These are phyloP conservation scores for Plasmodium vivax DNA, from an alignment of 169 alveolate species.

Conservation along the genomic window DNA sequence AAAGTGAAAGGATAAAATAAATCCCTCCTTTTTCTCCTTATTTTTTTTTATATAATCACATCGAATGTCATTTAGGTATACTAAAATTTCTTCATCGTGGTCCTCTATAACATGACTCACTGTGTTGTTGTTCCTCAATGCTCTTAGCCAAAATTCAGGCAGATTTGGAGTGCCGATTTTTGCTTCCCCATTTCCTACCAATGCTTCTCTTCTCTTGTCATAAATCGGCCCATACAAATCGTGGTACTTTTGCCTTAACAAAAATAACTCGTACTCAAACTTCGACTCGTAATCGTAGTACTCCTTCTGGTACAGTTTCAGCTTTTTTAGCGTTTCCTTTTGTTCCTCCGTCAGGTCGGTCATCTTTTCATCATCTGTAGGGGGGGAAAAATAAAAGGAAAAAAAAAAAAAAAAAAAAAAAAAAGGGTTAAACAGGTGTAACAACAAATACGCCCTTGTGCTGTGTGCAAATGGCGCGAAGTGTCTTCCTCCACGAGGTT, in stretches of 20 bases:
- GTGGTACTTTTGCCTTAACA: conserved; percentile 83
- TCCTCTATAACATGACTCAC: conserved; percentile 83
- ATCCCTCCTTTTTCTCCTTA: conserved; percentile 85
- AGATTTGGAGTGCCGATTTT: conserved; percentile 71
- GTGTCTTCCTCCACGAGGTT: neutral
- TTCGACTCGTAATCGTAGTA: conserved; percentile 83
- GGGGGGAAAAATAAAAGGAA: neutral
- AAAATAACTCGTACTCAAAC: conserved; percentile 83
- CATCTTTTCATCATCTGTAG: conserved; percentile 65
- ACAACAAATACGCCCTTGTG: neutral
- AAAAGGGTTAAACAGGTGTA: neutral
- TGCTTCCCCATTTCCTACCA: conserved; percentile 67
- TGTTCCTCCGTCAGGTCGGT: conserved; percentile 83
- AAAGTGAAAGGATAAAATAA: conserved; percentile 82
- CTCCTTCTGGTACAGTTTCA: conserved; percentile 79
- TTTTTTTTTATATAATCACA: conserved; percentile 84
- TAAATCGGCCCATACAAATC: conserved; percentile 82
- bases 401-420: neutral
- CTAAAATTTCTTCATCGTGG: conserved; percentile 85
- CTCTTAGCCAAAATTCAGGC: conserved; percentile 87
- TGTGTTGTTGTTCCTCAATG: conserved; percentile 84
- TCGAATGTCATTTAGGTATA: conserved; percentile 82
- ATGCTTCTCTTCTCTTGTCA: conserved; percentile 77
- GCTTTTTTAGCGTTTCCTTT: conserved; percentile 77
- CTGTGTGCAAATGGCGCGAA: neutral